Conservation (phyloP, 2,329 filamentous ascomycete species). For the Colletotrichum tabaci region DNA sequence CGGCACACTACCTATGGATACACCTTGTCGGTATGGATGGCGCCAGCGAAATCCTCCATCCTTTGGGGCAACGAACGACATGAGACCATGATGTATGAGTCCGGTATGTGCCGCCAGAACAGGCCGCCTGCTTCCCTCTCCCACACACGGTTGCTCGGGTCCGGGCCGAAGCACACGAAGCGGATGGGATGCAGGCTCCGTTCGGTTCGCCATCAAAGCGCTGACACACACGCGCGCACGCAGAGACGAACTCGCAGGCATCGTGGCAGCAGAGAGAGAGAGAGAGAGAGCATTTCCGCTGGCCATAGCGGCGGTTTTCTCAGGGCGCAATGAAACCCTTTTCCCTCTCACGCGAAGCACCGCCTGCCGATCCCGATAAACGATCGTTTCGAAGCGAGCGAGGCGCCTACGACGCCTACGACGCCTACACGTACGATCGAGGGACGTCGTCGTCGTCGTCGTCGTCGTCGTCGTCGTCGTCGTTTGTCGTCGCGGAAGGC, state of each 20-base stretch:
- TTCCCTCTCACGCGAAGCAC: slow-evolving; percentile 23
- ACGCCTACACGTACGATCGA: not conserved
- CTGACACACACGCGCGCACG: not conserved
- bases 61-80: too few species aligned
- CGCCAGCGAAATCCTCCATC: too few species aligned
- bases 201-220: slow-evolving; percentile 25
- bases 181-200: too few species aligned
- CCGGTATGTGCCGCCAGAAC: too few species aligned
- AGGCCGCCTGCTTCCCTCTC: too few species aligned
- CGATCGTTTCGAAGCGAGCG: not conserved
- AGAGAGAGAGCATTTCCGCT: not conserved
- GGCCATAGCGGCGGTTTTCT: not conserved
- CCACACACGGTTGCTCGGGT: too few species aligned
- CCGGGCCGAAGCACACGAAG: too few species aligned
- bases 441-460: not conserved
- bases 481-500: not conserved
- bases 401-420: not conserved
- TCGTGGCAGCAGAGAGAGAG: slow-evolving; percentile 2
- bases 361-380: slow-evolving; percentile 27
- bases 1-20: too few species aligned
- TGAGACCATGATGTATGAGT: too few species aligned
- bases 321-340: slow-evolving; percentile 5
- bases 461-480: too few species aligned
- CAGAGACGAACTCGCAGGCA: slow-evolving; percentile 6
- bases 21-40: too few species aligned